Evolutionary conservation across 2,329 filamentous ascomycete genomes (phyloP).

Genomic region (Amauroascus verrucosus): DNA sequence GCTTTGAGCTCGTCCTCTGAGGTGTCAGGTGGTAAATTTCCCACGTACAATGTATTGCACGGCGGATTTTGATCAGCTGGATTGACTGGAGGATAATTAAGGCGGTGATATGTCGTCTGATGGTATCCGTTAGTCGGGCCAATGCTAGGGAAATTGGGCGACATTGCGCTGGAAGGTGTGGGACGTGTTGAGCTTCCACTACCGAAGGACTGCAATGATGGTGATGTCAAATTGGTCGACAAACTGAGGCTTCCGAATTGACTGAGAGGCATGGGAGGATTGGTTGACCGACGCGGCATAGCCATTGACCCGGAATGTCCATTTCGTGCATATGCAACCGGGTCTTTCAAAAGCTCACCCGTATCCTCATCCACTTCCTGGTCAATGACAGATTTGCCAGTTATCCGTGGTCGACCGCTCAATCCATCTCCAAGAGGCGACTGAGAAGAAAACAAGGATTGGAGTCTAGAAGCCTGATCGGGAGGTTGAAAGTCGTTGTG

Average conservation of each 20-base stretch:
- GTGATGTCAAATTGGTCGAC: constrained; percentile 52
- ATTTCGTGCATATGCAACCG: constrained; percentile 60
- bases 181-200: constrained; percentile 42
- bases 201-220: constrained; percentile 39
- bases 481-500: constrained; percentile 45
- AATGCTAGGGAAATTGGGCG: constrained; percentile 38
- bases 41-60: constrained; percentile 95
- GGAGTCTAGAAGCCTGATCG: constrained; percentile 41
- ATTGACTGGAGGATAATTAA: constrained; percentile 75
- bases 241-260: constrained; percentile 62
- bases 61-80: constrained; percentile 94
- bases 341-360: constrained; percentile 52
- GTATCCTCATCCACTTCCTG: constrained; percentile 56
- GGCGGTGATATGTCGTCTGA: constrained; percentile 48
- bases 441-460: constrained; percentile 51
- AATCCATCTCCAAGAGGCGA: constrained; percentile 49
- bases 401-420: constrained; percentile 42
- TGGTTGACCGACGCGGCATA: constrained; percentile 55
- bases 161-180: constrained; percentile 46
- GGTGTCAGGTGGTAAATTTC: constrained; percentile 87
- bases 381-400: constrained; percentile 54
- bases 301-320: constrained; percentile 40
- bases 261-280: constrained; percentile 58
- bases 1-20: constrained; percentile 92
- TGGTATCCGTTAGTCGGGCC: constrained; percentile 45